These are phyloP conservation scores for Phalaenopsis aphrodite DNA, from an alignment of 106 monocot species.

Conservation along the genomic window DNA sequence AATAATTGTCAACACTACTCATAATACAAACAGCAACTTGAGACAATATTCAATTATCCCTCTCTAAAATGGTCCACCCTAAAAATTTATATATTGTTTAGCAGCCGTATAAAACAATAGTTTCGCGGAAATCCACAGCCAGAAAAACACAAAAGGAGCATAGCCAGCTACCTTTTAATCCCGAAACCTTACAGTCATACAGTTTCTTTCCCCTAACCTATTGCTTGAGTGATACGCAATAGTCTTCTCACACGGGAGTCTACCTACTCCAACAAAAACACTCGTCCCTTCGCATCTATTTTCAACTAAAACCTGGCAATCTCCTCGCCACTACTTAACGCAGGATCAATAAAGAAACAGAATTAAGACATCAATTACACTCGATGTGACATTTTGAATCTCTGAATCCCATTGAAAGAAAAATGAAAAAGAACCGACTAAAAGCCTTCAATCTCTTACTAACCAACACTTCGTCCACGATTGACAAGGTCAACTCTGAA, in stretches of 20 bases:
- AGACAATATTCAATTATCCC: no score
- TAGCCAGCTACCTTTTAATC: background rate
- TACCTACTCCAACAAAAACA: background rate
- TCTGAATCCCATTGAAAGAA: background rate
- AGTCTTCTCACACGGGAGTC: background rate
- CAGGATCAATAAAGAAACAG: background rate
- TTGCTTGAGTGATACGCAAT: background rate
- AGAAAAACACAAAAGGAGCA: background rate
- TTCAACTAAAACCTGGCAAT: no score
- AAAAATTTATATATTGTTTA: background rate
- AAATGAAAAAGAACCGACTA: background rate
- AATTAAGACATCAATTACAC: background rate
- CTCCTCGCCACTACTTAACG: background rate
- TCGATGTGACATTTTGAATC: conserved; percentile 6
- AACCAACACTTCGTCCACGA: background rate
- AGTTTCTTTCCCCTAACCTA: background rate
- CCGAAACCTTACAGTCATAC: background rate
- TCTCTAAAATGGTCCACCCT: background rate
- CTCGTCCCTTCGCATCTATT: background rate
- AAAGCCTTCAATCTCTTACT: background rate
- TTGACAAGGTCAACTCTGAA: background rate
- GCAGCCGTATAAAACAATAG: background rate
- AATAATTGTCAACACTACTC: no score
- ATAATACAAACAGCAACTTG: no score
- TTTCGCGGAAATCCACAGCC: background rate